These are phyloP conservation scores for Penicillium digitatum DNA, from an alignment of 2,329 filamentous ascomycete species.

Conservation along the genomic window DNA sequence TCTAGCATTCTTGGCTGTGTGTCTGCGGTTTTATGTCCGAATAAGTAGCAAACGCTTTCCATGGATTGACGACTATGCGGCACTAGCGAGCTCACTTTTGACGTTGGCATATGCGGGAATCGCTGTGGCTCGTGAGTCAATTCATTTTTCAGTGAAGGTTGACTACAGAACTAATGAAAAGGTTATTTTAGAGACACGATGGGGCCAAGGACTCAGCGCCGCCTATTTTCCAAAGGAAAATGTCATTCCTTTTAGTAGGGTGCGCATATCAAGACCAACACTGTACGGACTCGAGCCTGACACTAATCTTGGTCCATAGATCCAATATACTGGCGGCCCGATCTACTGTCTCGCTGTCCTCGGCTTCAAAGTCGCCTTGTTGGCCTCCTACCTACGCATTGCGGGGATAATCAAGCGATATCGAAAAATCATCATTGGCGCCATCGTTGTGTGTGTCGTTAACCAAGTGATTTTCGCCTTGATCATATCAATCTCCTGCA, in stretches of 20 bases:
- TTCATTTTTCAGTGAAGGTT: not conserved
- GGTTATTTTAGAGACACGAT: conserved; percentile 24
- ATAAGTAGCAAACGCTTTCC: conserved; percentile 15
- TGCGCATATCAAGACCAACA: not conserved
- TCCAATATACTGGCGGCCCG: conserved; percentile 30
- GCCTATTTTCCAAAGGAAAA: conserved; percentile 24
- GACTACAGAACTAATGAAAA: not conserved
- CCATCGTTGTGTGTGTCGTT: conserved; percentile 35
- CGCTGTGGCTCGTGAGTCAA: conserved; percentile 21
- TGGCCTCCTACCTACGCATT: conserved; percentile 48
- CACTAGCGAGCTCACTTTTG: conserved; percentile 21
- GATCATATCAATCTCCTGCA: conserved; percentile 25
- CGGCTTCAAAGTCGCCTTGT: conserved; percentile 48
- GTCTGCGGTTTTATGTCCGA: conserved; percentile 26
- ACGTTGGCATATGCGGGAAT: conserved; percentile 18
- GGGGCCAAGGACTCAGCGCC: conserved; percentile 22
- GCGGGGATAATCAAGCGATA: conserved; percentile 39
- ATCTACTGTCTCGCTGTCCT: conserved; percentile 34
- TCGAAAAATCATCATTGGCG: conserved; percentile 31
- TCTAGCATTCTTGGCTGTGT: conserved; percentile 22
- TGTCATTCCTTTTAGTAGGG: conserved; percentile 27
- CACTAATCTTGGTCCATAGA: conserved; percentile 8
- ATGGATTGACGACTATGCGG: conserved; percentile 30
- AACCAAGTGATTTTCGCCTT: conserved; percentile 40
- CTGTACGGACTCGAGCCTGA: not conserved